Conservation (phyloP, 1,284 basidiomycete genomes). For the Microbotryomycetes sp. region DNA sequence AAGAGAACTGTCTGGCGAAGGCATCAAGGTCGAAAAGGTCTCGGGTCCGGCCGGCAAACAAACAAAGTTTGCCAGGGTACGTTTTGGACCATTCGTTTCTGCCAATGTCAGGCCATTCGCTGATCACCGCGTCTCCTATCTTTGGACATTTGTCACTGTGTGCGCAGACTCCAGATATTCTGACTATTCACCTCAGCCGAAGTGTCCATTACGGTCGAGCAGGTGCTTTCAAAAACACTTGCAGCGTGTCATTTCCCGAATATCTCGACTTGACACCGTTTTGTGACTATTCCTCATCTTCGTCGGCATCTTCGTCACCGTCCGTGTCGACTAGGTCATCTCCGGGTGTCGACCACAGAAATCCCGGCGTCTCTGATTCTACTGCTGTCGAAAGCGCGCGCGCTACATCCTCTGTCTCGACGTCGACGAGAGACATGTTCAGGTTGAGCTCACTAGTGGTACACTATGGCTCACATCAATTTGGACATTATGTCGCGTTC, state of each 20-base stretch:
- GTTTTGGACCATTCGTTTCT: conserved; percentile 34
- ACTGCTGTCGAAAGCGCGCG: neutral
- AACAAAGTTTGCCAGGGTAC: conserved; percentile 72
- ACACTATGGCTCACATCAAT: conserved; percentile 80
- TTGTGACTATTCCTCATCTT: conserved; percentile 58
- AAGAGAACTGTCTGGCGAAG: conserved; percentile 54
- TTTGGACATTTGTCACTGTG: conserved; percentile 15
- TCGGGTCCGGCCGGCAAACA: conserved; percentile 69
- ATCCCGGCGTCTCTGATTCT: neutral
- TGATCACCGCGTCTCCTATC: neutral
- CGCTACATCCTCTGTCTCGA: no score
- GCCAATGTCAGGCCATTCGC: no score
- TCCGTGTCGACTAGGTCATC: neutral
- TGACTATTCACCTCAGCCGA: conserved; percentile 78
- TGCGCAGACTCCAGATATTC: conserved; percentile 64
- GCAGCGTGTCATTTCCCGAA: conserved; percentile 72
- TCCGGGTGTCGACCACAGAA: no score
- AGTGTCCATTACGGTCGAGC: conserved; percentile 60
- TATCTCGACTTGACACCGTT: conserved; percentile 76
- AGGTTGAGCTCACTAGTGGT: conserved; percentile 73
- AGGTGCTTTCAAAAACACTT: conserved; percentile 70
- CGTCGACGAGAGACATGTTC: conserved; percentile 49
- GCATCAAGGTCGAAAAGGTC: conserved; percentile 58
- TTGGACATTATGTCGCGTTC: conserved; percentile 85
- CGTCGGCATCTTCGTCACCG: conserved; percentile 39